Conservation (phyloP, 306 rosid genomes). For the Quillaja saponaria region DNA sequence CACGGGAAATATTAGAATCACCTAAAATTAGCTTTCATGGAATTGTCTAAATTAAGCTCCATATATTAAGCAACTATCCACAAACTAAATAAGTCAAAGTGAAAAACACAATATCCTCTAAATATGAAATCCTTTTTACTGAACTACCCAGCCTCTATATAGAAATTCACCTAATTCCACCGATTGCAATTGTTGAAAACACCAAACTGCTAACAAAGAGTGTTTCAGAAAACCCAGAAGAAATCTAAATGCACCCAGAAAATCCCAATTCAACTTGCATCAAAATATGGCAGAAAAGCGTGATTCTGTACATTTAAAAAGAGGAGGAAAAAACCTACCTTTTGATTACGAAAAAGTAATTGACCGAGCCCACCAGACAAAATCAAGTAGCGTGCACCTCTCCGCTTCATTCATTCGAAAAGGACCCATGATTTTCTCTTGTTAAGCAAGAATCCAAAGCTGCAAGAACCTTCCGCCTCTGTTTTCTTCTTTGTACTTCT, state of each 20-base stretch:
- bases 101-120: too few relatives aligned
- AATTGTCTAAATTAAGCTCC: background rate
- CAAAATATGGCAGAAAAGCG: conserved; percentile 38
- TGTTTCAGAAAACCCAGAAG: conserved; percentile 21
- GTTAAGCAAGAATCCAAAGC: conserved; percentile 77
- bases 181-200: conserved; percentile 24
- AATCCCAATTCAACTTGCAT: conserved; percentile 33
- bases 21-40: conserved; percentile 11
- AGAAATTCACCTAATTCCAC: conserved; percentile 19
- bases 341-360: conserved; percentile 46
- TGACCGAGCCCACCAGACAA: conserved; percentile 74
- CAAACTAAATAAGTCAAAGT: too few relatives aligned
- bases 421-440: conserved; percentile 41
- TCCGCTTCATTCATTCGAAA: conserved; percentile 43
- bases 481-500: conserved; percentile 27
- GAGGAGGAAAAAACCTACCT: conserved; percentile 41
- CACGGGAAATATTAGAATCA: conserved; percentile 6
- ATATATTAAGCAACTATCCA: background rate
- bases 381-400: conserved; percentile 44
- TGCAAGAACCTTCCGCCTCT: conserved; percentile 25
- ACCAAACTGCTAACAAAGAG: conserved; percentile 25
- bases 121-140: too few relatives aligned
- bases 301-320: conserved; percentile 37
- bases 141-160: conserved; percentile 20
- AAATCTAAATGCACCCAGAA: conserved; percentile 33